Evolutionary conservation across 2,329 filamentous ascomycete species (phyloP).

Genomic region (Alternaria atra): DNA sequence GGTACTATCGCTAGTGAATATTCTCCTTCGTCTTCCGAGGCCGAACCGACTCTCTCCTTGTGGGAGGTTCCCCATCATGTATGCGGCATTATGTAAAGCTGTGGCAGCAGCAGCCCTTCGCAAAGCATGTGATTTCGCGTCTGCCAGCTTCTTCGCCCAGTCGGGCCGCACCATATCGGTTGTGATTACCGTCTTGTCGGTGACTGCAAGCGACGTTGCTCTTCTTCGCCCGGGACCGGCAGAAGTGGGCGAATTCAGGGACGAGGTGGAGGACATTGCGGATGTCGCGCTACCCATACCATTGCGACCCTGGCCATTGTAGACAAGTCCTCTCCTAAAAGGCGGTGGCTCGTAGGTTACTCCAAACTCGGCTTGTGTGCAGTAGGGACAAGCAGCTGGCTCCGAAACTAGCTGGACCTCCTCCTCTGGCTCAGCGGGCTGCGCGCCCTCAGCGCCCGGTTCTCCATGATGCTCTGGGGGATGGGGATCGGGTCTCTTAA

Average conservation of each 20-base stretch:
- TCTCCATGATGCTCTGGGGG: constrained; percentile 76
- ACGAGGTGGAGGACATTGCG: constrained; percentile 87
- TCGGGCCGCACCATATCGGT: constrained; percentile 93
- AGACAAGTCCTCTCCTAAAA: constrained; percentile 83
- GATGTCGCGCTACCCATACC: constrained; percentile 66
- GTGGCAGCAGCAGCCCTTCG: constrained; percentile 91
- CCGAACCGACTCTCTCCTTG: constrained; percentile 61
- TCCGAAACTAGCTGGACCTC: constrained; percentile 82
- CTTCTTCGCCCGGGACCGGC: constrained; percentile 62
- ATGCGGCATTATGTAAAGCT: constrained; percentile 92
- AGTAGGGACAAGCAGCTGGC: constrained; percentile 92
- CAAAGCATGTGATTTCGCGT: constrained; percentile 84
- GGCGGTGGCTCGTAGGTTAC: constrained; percentile 92
- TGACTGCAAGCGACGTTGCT: constrained; percentile 79
- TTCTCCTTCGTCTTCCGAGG: constrained; percentile 57
- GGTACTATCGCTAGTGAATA: constrained; percentile 60
- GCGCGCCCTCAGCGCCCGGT: constrained; percentile 40
- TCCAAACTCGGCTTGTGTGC: constrained; percentile 92
- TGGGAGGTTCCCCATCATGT: constrained; percentile 74
- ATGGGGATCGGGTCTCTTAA: constrained; percentile 92
- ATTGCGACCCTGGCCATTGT: constrained; percentile 65
- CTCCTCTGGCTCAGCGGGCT: constrained; percentile 57
- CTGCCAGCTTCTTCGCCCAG: constrained; percentile 88
- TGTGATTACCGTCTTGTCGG: constrained; percentile 84
- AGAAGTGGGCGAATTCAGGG: constrained; percentile 68